Conservation (phyloP, 805 yeast species). For the Cephaloascus albidus region DNA sequence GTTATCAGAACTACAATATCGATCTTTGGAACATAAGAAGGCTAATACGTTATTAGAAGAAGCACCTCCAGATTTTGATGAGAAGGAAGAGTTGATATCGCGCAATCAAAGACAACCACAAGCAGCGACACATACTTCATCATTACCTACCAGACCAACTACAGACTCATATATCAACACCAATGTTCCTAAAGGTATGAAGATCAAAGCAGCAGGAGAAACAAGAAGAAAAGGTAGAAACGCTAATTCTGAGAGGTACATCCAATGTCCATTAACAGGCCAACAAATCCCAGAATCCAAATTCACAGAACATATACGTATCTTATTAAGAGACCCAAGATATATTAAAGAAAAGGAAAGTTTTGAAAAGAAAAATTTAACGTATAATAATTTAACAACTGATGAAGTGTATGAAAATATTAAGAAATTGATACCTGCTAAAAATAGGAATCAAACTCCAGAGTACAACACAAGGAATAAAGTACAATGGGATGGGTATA, state of each 20-base stretch:
- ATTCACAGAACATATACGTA: conserved; percentile 63
- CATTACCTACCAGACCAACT: conserved; percentile 5
- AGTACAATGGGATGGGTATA: conserved; percentile 22
- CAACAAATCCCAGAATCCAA: conserved; percentile 58
- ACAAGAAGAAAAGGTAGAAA: conserved; percentile 32
- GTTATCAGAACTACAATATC: conserved; percentile 47
- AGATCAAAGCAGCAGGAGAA: conserved; percentile 64
- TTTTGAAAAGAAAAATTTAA: conserved; percentile 47
- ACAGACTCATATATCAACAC: conserved; percentile 5
- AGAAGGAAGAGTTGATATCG: conserved; percentile 5
- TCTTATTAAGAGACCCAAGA: conserved; percentile 67
- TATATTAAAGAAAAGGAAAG: conserved; percentile 61
- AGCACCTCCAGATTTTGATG: conserved; percentile 32
- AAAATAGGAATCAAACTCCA: conserved; percentile 7
- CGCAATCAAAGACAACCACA: conserved; percentile 2
- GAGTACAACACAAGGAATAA: conserved; percentile 7
- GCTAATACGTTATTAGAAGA: conserved; percentile 22
- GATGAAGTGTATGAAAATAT: conserved; percentile 58
- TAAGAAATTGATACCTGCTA: conserved; percentile 31
- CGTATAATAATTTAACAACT: conserved; percentile 36
- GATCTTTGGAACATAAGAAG: conserved; percentile 49
- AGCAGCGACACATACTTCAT: conserved; percentile 1
- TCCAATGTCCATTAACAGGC: conserved; percentile 77
- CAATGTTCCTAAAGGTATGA: conserved; percentile 45
- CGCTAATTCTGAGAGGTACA: conserved; percentile 17